Base-by-base conservation (phyloP, 805 yeast genomes). In the Starmerella khaoyaiensis region DNA sequence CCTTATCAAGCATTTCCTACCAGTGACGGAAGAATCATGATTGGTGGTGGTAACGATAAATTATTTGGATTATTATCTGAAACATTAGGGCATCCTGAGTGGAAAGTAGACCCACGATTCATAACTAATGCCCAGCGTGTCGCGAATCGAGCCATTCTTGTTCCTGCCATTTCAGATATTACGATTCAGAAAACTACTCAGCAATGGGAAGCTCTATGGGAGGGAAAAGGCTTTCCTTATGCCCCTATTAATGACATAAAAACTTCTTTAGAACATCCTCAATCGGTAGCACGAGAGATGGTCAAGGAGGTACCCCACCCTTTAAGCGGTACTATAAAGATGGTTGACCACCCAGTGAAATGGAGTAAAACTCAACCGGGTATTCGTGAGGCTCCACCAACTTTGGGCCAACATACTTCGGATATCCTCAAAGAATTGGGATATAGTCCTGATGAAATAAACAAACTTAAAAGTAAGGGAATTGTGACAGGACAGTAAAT, bases 1-100 rank as follows among this genome's bases (percentile, higher is more conserved):
- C 67, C 67, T 4, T 62, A 62, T 45, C 62, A 62, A 46, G 60
- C 62, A 2, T 62, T 62, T 37, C 57, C 54, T 7, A 62, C 65
- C 5, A 47, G 41, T 5, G 63, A 58, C 26, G 61, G 60, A 16
- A 44, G 50, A 12, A 56, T 62, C 21, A 57, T 62, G 61, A 55
- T 62, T 31, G 65, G 67, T 10, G 64, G 64, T 15, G 67, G 65
- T 2, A 62, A 62, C 41, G 66, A 62, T 45, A 55, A 54, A 30
- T 49, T 60, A 31, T 61, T 55, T 45, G 36, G 58, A 6, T 44
- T 49, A 21, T 39, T 60, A 31, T 51, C 62, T 31, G 59, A 55
- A 20, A 53, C 56, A 6, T 42, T 62, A 1, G 58, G 48, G 12
- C 49, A 47, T 28, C 56, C 58, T 1, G 64, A 60, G 34, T 62